Evolutionary conservation across 2,329 filamentous ascomycete genomes (phyloP).

Genomic region (Phoma sp.): DNA sequence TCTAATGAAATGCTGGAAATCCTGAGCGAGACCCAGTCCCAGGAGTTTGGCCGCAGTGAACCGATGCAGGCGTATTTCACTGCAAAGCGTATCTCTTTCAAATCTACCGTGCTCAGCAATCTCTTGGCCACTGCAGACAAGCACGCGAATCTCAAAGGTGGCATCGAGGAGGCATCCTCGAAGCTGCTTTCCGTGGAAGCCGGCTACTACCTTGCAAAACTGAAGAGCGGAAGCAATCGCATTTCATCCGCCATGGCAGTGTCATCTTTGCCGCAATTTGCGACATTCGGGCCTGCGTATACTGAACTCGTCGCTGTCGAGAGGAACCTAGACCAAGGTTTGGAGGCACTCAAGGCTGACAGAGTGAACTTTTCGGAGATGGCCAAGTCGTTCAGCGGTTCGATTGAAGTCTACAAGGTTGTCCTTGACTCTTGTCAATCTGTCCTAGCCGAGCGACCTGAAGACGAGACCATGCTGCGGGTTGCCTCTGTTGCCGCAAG

Average conservation of each 20-base stretch:
- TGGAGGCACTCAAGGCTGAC: conserved; percentile 81
- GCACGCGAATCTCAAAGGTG: conserved; percentile 68
- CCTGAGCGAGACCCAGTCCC: conserved; percentile 56
- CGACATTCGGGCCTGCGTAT: conserved; percentile 76
- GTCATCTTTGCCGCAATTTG: conserved; percentile 80
- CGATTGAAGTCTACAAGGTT: conserved; percentile 28
- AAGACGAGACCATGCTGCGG: conserved; percentile 34
- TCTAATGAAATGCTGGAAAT: conserved; percentile 87
- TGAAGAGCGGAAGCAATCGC: conserved; percentile 80
- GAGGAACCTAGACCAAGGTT: conserved; percentile 83
- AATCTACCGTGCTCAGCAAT: conserved; percentile 58
- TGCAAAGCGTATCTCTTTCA: conserved; percentile 88
- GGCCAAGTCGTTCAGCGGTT: conserved; percentile 74
- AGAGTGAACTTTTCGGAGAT: conserved; percentile 86
- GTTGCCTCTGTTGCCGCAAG: conserved; percentile 29
- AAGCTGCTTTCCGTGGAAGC: conserved; percentile 69
- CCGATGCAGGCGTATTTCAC: conserved; percentile 87
- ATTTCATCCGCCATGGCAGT: conserved; percentile 81
- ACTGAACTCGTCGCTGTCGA: conserved; percentile 93
- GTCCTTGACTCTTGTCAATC: conserved; percentile 23
- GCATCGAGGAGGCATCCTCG: conserved; percentile 78
- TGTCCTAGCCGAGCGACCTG: conserved; percentile 25
- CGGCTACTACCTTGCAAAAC: conserved; percentile 83
- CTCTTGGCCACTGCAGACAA: conserved; percentile 49
- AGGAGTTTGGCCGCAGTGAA: conserved; percentile 71